These are phyloP conservation scores for Alternaria novae-zelandiae DNA, from an alignment of 2,329 filamentous ascomycete genomes.

Conservation along the genomic window DNA sequence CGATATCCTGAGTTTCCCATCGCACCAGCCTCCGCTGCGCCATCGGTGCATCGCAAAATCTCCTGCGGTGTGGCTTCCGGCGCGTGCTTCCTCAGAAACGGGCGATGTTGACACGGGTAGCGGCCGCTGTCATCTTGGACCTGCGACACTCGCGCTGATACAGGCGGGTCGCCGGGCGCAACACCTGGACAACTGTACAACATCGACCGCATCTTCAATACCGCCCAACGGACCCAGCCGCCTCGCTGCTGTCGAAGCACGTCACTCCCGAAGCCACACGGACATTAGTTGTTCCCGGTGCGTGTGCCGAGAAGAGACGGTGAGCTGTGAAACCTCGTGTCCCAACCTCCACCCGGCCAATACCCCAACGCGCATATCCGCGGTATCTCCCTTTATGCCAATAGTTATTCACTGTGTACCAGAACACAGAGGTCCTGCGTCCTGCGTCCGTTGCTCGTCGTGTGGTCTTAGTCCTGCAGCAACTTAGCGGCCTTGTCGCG, in stretches of 20 bases:
- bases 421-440: conserved; percentile 14
- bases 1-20: conserved; percentile 16
- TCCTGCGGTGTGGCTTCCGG: background rate
- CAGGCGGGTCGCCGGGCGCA: conserved; percentile 10
- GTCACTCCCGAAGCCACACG: conserved; percentile 19
- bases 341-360: conserved; percentile 12
- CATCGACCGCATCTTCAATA: conserved; percentile 2
- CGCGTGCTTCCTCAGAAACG: conserved; percentile 2
- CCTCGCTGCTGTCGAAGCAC: conserved; percentile 6
- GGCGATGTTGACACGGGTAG: conserved; percentile 16
- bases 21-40: conserved; percentile 12
- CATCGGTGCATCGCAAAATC: background rate
- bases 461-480: conserved; percentile 31
- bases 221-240: conserved; percentile 2
- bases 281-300: conserved; percentile 10
- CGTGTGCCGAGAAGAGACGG: conserved; percentile 24
- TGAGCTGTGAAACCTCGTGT: conserved; percentile 25
- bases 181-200: conserved; percentile 8
- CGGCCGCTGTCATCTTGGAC: conserved; percentile 8
- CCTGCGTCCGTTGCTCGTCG: conserved; percentile 13
- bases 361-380: conserved; percentile 8
- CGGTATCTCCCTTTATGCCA: background rate
- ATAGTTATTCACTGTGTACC: background rate
- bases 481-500: conserved; percentile 8
- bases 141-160: background rate